Conservation (phyloP, 345 rosid genomes). For the Durio zibethinus region DNA sequence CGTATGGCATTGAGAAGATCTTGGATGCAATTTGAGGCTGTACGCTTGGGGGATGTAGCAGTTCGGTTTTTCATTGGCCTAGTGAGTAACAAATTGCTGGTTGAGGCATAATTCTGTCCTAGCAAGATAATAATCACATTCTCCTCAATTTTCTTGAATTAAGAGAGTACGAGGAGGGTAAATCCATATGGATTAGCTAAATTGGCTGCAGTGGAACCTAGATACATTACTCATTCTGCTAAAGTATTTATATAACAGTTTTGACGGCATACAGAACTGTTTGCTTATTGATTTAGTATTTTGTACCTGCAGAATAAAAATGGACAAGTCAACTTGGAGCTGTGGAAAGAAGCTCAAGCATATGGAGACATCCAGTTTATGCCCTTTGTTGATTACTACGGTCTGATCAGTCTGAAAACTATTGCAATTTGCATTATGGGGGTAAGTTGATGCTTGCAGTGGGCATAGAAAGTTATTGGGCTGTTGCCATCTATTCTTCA, state of each 20-base stretch:
- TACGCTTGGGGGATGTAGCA: slow-evolving; percentile 70
- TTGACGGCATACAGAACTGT: not conserved
- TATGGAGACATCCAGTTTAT: slow-evolving; percentile 83
- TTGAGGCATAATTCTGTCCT: not conserved
- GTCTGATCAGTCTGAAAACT: slow-evolving; percentile 78
- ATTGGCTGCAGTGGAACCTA: not conserved
- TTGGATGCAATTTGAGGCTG: slow-evolving; percentile 84
- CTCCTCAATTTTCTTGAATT: not conserved
- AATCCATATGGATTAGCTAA: not conserved
- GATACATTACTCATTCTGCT: not conserved
- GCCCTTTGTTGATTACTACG: slow-evolving; percentile 91
- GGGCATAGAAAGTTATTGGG: not conserved
- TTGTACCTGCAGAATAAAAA: slow-evolving; percentile 58
- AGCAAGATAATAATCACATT: not conserved
- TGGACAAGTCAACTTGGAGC: slow-evolving; percentile 63
- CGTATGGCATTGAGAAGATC: slow-evolving; percentile 91
- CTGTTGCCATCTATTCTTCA: not conserved
- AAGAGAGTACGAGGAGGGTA: not conserved
- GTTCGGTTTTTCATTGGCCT: slow-evolving; percentile 89
- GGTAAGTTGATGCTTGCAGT: slow-evolving; percentile 38
- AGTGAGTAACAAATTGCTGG: slow-evolving; percentile 42
- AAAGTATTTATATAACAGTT: not conserved
- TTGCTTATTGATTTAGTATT: slow-evolving; percentile 4
- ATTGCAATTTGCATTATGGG: slow-evolving; percentile 80
- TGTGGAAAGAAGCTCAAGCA: slow-evolving; percentile 86